Conservation (phyloP, 2,329 filamentous ascomycete genomes). For the Aspergillus sp. region DNA sequence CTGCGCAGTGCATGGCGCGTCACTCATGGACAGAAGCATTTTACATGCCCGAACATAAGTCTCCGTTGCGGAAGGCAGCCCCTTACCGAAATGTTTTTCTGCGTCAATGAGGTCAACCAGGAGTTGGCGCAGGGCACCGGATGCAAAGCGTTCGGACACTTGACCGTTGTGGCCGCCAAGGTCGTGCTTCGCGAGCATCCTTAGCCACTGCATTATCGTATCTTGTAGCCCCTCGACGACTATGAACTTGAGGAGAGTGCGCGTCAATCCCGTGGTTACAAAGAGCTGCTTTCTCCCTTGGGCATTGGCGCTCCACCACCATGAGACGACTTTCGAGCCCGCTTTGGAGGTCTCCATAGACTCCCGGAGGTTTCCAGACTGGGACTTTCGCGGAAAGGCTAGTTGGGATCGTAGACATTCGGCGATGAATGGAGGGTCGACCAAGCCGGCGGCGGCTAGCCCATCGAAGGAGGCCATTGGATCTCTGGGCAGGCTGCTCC, state of each 20-base stretch:
- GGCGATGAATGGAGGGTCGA: conserved; percentile 15
- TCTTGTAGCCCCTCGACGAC: conserved; percentile 27
- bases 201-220: conserved; percentile 27
- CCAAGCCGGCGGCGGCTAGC: conserved; percentile 28
- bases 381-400: conserved; percentile 15
- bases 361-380: conserved; percentile 11
- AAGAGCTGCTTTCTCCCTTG: conserved; percentile 22
- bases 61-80: conserved; percentile 21
- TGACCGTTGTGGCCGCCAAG: conserved; percentile 17
- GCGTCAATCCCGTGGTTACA: conserved; percentile 13
- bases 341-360: conserved; percentile 26
- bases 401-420: conserved; percentile 27
- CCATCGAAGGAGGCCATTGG: conserved; percentile 31
- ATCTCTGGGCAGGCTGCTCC: conserved; percentile 17
- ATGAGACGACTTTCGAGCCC: conserved; percentile 27
- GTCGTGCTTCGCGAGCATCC: conserved; percentile 18
- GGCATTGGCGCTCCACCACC: conserved; percentile 32
- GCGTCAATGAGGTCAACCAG: conserved; percentile 24
- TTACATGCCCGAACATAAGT: conserved; percentile 21
- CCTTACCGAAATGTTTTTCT: conserved; percentile 25
- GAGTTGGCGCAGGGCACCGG: conserved; percentile 16
- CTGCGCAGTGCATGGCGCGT: conserved; percentile 1
- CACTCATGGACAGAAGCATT: conserved; percentile 9
- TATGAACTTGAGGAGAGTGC: conserved; percentile 30
- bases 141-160: conserved; percentile 13